Evolutionary conservation across 257 asterid genomes (phyloP).

Genomic region (Rauvolfia tetraphylla): DNA sequence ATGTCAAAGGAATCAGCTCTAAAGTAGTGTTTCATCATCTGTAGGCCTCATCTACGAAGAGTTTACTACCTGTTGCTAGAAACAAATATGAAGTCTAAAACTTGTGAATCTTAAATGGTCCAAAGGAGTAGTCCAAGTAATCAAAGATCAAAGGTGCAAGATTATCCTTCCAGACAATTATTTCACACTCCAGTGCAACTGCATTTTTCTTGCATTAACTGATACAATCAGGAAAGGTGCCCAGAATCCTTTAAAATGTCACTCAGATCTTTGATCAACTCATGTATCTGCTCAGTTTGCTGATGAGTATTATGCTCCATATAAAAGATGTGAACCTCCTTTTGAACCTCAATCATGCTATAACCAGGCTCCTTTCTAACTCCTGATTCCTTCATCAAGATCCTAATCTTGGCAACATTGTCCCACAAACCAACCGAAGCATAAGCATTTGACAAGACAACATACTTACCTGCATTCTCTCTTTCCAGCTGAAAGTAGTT

Average conservation of each 20-base stretch:
- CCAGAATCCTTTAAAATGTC: constrained; percentile 48
- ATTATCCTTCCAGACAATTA: neutral
- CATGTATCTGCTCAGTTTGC: constrained; percentile 51
- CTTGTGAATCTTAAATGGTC: neutral
- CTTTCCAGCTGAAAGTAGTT: constrained; percentile 78
- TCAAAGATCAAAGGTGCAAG: neutral
- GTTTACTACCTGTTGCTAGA: neutral
- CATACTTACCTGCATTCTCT: constrained; percentile 78
- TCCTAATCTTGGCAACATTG: constrained; percentile 75
- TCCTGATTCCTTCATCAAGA: constrained; percentile 77
- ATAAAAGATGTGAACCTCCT: constrained; percentile 66
- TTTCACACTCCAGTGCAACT: constrained; percentile 4
- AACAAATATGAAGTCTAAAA: neutral
- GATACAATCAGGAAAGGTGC: constrained; percentile 41
- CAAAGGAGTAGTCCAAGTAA: neutral
- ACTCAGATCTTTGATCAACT: constrained; percentile 46
- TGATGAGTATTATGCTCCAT: constrained; percentile 84
- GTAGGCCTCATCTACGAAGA: neutral
- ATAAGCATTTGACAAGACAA: constrained; percentile 82
- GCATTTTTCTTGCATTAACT: constrained; percentile 25
- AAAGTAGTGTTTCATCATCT: neutral
- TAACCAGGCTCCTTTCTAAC: constrained; percentile 80
- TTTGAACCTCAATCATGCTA: constrained; percentile 90
- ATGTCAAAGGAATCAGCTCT: neutral
- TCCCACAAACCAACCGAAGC: constrained; percentile 87